Evolutionary conservation across 2,329 filamentous ascomycete species (phyloP).

Genomic region (Emergomyces pasteurianus): DNA sequence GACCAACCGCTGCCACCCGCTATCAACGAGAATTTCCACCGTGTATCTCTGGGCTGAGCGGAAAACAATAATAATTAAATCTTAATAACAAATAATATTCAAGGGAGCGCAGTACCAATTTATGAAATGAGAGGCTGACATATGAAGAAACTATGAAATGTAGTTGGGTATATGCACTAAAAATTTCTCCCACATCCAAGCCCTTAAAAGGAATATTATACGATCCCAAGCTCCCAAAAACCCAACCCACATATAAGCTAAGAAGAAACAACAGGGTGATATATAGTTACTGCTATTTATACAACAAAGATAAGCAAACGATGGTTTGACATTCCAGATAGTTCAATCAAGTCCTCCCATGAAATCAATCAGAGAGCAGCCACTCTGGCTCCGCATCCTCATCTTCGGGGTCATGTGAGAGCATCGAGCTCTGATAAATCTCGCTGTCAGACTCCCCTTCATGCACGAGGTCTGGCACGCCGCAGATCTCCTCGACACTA

Average conservation of each 20-base stretch:
- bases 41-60: no score
- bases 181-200: neutral
- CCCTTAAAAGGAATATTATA: neutral
- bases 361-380: constrained; percentile 33
- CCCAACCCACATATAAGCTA: no score
- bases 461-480: constrained; percentile 10
- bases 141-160: no score
- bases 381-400: constrained; percentile 55
- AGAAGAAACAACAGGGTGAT: no score
- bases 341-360: neutral
- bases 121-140: no score
- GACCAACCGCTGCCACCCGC: no score
- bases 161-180: neutral
- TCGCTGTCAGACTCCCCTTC: constrained; percentile 20
- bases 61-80: neutral
- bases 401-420: constrained; percentile 53
- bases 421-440: constrained; percentile 36
- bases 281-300: no score
- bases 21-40: no score
- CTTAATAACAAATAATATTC: neutral
- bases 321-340: no score
- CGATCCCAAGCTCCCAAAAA: neutral
- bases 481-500: constrained; percentile 18
- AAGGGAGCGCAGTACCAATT: no score
- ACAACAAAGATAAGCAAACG: no score